Evolutionary conservation across 176 grass and related monocot species (phyloP).

Genomic region (Thalia dealbata): DNA sequence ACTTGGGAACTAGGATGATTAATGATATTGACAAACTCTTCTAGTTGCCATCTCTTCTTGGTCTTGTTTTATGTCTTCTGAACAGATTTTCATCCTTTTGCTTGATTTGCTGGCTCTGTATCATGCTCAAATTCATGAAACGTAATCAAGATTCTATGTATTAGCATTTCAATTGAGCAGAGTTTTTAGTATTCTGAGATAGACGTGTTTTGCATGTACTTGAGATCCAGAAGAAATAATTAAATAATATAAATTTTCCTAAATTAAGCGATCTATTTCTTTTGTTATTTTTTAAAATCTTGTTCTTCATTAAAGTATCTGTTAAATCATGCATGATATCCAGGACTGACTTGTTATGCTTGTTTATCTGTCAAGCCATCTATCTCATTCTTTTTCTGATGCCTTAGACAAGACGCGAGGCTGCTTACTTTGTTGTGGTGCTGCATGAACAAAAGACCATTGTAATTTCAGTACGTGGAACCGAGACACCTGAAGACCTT

Average conservation of each 20-base stretch:
- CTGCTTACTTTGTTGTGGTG: conserved; percentile 86
- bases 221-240: neutral
- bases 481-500: conserved; percentile 91
- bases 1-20: neutral
- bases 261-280: neutral
- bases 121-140: neutral
- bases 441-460: conserved; percentile 72
- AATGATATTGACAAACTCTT: neutral
- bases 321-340: neutral
- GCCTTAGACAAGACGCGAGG: conserved; percentile 69
- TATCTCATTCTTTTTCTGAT: conserved; percentile 9
- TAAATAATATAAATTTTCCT: neutral
- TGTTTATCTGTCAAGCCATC: neutral
- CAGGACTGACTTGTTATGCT: neutral
- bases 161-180: neutral
- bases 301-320: no score
- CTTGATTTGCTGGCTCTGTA: neutral
- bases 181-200: neutral
- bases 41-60: neutral
- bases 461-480: conserved; percentile 75
- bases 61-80: neutral
- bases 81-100: neutral
- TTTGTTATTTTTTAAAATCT: neutral
- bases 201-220: neutral
- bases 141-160: neutral